Percentiles rank a stretch among this genome's conserved stretches.
Evolutionary conservation across 2,329 filamentous ascomycete species (phyloP).

Genomic region (Aspergillus ibericus): DNA sequence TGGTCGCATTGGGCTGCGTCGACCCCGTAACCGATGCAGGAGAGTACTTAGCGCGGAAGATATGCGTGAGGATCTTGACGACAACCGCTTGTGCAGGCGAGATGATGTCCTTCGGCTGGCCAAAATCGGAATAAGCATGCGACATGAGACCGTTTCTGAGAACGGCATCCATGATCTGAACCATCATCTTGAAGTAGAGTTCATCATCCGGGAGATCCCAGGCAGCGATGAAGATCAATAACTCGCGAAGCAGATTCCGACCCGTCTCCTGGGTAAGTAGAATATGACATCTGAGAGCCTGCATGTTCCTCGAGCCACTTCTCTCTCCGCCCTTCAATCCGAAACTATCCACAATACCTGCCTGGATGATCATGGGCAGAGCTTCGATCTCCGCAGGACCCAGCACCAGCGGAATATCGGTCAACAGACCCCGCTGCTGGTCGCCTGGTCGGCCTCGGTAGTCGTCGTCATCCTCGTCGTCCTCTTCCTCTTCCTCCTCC

Average conservation of each 20-base stretch:
- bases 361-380: slow-evolving; percentile 95
- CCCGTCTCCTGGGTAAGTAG: slow-evolving; percentile 87
- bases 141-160: slow-evolving; percentile 86
- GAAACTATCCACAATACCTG: slow-evolving; percentile 83
- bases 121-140: slow-evolving; percentile 86
- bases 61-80: slow-evolving; percentile 84
- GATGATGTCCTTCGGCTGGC: slow-evolving; percentile 93
- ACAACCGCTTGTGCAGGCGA: slow-evolving; percentile 93
- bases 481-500: slow-evolving; percentile 55
- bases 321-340: slow-evolving; percentile 65
- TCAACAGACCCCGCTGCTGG: slow-evolving; percentile 73
- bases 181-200: slow-evolving; percentile 93
- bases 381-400: slow-evolving; percentile 95
- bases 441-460: slow-evolving; percentile 53
- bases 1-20: slow-evolving; percentile 54
- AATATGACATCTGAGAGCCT: slow-evolving; percentile 86
- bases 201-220: slow-evolving; percentile 95
- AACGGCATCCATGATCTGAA: slow-evolving; percentile 91
- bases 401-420: slow-evolving; percentile 90
- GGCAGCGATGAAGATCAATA: slow-evolving; percentile 93
- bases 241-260: slow-evolving; percentile 81
- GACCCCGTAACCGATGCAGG: slow-evolving; percentile 49
- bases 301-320: slow-evolving; percentile 69
- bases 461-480: slow-evolving; percentile 54
- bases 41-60: slow-evolving; percentile 68